Base-by-base conservation (phyloP, 805 yeast species). In the Starmerella apis region DNA sequence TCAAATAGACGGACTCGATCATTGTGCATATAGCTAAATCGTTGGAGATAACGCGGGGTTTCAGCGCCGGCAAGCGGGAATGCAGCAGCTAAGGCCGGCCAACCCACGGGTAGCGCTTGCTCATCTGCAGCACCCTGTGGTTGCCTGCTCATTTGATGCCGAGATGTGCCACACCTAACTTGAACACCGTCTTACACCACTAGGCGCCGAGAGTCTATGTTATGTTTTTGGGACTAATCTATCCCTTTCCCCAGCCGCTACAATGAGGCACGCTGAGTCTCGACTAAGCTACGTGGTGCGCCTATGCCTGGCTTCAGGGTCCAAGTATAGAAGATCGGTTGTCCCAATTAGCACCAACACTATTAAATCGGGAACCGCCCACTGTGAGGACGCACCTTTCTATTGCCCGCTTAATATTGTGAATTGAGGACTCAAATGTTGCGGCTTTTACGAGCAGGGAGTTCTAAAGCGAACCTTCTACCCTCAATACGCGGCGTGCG, bases 31-130 rank as follows among this genome's bases (percentile, higher is more conserved):
- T 64, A 67, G n/a, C 50, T 47, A 52, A 66, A 67, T 18, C 58
- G 58, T n/a, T 54, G 58, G 14, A 67, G 59, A 31, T 53, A 53
- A 44, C 52, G 55, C 16, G 70, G 70, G 10, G 69, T 67, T 18
- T 63, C 59, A 18, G 61, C 60, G 19, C 51, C 45, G 9, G 63
- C 64, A 44, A 67, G 60, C 13, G 70, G 70, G 46, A 20, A 43
- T 3, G 46, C 27, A 5, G 46, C 36, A 4, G 33, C 33, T 19
- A 27, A n/a, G 24, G 23, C 44, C 44, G 32, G 44, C 44, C 44
- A 41, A 28, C 44, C 44, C 24, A 28, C n/a, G 24, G 24, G 33
- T n/a, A 19, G 24, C 16, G 13, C 33, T 18, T 14, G 16, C 2
- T 25, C 23, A 13, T 27, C 44, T 7, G 24, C 32, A 16, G 33